A percentile compares a stretch with the other conserved stretches of the same genome.
Conservation (phyloP, 805 yeast genomes). For the Candida silvicultrix region DNA sequence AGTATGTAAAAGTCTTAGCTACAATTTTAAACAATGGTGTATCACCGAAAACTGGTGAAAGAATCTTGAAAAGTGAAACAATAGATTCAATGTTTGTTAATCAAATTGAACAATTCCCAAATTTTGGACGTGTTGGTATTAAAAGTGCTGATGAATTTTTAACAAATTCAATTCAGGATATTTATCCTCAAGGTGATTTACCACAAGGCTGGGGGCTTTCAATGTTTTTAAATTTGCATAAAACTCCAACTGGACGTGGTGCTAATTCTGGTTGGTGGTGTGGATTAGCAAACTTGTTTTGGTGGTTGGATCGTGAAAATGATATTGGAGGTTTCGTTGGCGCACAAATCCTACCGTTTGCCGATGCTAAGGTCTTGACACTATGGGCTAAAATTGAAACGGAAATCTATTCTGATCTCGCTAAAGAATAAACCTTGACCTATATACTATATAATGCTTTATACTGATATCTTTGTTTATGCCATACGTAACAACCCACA, state of each 20-base stretch:
- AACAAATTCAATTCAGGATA: slow-evolving; percentile 12
- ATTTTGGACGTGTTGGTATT: slow-evolving; percentile 14
- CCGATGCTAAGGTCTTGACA: slow-evolving; percentile 13
- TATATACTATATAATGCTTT: too few species aligned
- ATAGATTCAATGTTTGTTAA: slow-evolving; percentile 26
- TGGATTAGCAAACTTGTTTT: slow-evolving; percentile 33
- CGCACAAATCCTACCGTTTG: slow-evolving; percentile 32
- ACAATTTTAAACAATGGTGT: slow-evolving; percentile 34
- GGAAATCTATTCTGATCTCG: slow-evolving; percentile 11
- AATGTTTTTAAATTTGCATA: slow-evolving; percentile 18
- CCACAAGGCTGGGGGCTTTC: slow-evolving; percentile 29
- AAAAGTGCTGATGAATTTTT: slow-evolving; percentile 6
- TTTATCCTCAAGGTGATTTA: slow-evolving; percentile 19
- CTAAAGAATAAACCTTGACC: too few species aligned
- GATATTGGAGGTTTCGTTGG: slow-evolving; percentile 34
- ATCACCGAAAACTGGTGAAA: slow-evolving; percentile 28
- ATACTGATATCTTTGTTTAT: too few species aligned
- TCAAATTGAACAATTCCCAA: slow-evolving; percentile 26
- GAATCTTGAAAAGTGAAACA: slow-evolving; percentile 27
- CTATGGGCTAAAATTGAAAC: slow-evolving; percentile 17
- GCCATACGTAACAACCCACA: too few species aligned
- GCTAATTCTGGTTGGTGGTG: slow-evolving; percentile 32
- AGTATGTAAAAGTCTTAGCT: slow-evolving; percentile 32
- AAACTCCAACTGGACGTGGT: slow-evolving; percentile 30
- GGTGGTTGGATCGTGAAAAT: slow-evolving; percentile 34